Conservation (phyloP, 495 filamentous ascomycete genomes). For the Penicillium coprophilum region DNA sequence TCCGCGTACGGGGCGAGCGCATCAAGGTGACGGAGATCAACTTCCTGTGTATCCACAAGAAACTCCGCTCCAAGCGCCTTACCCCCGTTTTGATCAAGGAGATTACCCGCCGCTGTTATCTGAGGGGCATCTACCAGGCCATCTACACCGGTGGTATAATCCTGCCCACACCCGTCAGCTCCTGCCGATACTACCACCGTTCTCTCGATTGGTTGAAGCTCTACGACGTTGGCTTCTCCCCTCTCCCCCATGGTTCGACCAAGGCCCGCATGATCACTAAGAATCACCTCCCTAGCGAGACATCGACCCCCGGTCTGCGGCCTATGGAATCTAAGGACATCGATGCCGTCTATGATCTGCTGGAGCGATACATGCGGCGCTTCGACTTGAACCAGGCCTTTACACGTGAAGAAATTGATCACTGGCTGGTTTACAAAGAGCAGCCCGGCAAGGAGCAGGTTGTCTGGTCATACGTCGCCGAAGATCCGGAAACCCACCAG, state of each 20-base stretch:
- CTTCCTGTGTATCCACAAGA: constrained; percentile 97
- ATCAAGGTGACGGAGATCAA: constrained; percentile 89
- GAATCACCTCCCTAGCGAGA: constrained; percentile 72
- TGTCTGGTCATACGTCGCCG: constrained; percentile 89
- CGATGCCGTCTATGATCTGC: constrained; percentile 69
- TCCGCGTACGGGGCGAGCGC: constrained; percentile 74
- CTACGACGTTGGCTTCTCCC: constrained; percentile 88
- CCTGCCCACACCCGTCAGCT: constrained; percentile 84
- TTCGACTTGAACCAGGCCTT: constrained; percentile 86
- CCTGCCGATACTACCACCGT: constrained; percentile 92
- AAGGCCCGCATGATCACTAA: constrained; percentile 75
- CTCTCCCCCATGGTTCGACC: constrained; percentile 75
- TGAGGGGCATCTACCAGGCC: constrained; percentile 82
- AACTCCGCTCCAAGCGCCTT: constrained; percentile 87
- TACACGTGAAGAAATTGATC: constrained; percentile 71
- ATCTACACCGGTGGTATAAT: constrained; percentile 93
- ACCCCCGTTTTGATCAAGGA: constrained; percentile 95
- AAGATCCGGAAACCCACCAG: constrained; percentile 69
- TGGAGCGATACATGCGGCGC: constrained; percentile 73
- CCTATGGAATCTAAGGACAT: constrained; percentile 80
- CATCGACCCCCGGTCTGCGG: constrained; percentile 69
- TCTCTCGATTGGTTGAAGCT: constrained; percentile 93
- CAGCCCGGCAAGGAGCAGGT: constrained; percentile 66
- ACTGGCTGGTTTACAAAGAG: constrained; percentile 79
- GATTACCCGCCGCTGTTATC: constrained; percentile 86